Conservation (phyloP, 2,329 filamentous ascomycete species). For the Ophiostoma sp. region DNA sequence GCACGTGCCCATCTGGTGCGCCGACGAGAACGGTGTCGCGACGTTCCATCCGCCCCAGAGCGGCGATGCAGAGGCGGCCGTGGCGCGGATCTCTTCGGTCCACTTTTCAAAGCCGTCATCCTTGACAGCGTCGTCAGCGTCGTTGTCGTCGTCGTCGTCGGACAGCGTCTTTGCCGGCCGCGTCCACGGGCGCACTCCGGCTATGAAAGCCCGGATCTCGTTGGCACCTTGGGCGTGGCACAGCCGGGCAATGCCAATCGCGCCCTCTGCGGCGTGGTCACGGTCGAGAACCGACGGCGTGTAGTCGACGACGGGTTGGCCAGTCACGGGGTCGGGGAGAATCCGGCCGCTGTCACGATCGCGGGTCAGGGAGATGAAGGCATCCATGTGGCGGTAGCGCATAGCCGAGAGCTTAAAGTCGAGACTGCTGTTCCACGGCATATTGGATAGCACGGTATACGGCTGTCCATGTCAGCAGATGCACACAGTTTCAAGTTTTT, state of each 20-base stretch:
- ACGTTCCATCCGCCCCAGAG: conserved; percentile 41
- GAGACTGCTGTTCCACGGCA: conserved; percentile 63
- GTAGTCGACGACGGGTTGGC: conserved; percentile 63
- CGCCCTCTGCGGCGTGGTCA: conserved; percentile 63
- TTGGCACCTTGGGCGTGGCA: conserved; percentile 70
- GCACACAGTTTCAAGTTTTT: neutral
- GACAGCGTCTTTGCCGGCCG: neutral
- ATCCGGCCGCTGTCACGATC: conserved; percentile 73
- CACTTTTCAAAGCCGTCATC: conserved; percentile 58
- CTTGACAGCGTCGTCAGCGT: conserved; percentile 42
- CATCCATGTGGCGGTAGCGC: conserved; percentile 62
- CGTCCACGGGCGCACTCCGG: conserved; percentile 54
- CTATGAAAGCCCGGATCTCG: conserved; percentile 67
- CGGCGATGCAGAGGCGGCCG: conserved; percentile 19
- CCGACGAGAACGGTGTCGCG: conserved; percentile 55
- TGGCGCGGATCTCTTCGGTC: conserved; percentile 45
- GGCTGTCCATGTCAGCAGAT: conserved; percentile 47
- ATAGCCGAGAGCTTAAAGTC: conserved; percentile 67
- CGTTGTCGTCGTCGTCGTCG: neutral
- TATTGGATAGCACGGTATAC: conserved; percentile 53
- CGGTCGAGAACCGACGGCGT: conserved; percentile 65
- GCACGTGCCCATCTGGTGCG: conserved; percentile 76
- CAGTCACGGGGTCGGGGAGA: conserved; percentile 63
- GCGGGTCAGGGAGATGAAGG: conserved; percentile 67
- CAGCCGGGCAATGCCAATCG: conserved; percentile 68